phyloP scores from a whole-genome alignment of 441 rosid genomes.

The Corymbia calophylla region DNA sequence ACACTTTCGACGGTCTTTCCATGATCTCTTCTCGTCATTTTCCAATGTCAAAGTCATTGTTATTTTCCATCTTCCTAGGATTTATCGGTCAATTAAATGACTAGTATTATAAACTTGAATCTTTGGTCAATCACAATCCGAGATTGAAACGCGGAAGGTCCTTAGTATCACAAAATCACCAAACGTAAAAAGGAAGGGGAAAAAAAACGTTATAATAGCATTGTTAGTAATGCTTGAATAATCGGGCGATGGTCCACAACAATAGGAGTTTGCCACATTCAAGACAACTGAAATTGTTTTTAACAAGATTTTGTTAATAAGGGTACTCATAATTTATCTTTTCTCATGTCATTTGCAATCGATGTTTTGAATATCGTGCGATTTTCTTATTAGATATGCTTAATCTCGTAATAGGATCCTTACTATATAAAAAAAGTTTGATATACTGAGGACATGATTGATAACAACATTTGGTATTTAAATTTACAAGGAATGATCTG shows the following conservation, averaged over 20 bases:
- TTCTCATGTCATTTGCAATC: neutral
- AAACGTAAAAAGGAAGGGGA: neutral
- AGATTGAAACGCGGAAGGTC: neutral
- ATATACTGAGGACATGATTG: accelerated
- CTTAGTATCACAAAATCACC: accelerated
- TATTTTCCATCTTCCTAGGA: neutral
- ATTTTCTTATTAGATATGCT: neutral
- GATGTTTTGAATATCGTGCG: neutral
- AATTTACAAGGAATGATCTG: neutral
- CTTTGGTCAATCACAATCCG: neutral
- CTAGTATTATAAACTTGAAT: neutral
- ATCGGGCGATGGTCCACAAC: neutral
- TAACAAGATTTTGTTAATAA: neutral
- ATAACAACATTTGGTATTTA: neutral
- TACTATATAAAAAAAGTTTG: neutral
- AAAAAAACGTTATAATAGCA: neutral
- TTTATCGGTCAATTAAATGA: neutral
- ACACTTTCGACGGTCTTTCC: neutral
- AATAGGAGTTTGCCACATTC: neutral
- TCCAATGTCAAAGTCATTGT: neutral
- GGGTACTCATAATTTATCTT: neutral
- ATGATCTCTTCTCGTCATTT: neutral
- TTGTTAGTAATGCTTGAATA: neutral
- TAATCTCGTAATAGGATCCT: neutral
- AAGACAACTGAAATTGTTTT: too few species aligned